Evolutionary conservation across 306 rosid genomes (phyloP).

Genomic region (Cicer pinnatifidum): DNA sequence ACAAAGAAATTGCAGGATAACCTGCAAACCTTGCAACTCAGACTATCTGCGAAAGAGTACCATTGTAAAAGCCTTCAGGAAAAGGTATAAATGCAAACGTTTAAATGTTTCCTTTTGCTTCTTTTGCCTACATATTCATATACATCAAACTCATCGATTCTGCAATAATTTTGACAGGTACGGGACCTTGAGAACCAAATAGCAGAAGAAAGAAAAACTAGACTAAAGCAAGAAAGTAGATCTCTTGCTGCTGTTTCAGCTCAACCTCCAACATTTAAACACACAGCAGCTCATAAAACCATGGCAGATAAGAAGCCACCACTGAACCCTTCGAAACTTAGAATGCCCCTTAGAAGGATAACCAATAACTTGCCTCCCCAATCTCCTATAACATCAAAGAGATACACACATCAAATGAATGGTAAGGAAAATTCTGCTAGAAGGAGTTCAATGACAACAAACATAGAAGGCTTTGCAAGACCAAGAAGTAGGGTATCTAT

Average conservation of each 20-base stretch:
- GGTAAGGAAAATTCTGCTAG: conserved; percentile 76
- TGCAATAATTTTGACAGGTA: conserved; percentile 53
- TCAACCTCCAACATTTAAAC: conserved; percentile 58
- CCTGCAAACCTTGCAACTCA: conserved; percentile 68
- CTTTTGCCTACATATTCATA: neutral
- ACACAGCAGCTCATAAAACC: conserved; percentile 46
- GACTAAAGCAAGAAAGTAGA: conserved; percentile 82
- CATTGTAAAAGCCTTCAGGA: conserved; percentile 84
- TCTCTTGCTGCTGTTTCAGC: conserved; percentile 62
- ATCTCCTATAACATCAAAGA: conserved; percentile 60
- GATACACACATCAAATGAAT: conserved; percentile 39
- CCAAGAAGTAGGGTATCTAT: conserved; percentile 75
- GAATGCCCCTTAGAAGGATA: conserved; percentile 76
- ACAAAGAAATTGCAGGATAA: conserved; percentile 79
- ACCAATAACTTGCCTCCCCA: conserved; percentile 63
- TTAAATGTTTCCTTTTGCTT: neutral
- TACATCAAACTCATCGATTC: neutral
- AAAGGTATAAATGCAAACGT: conserved; percentile 55
- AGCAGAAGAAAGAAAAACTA: conserved; percentile 81
- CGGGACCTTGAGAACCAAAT: conserved; percentile 92
- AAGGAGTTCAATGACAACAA: conserved; percentile 49
- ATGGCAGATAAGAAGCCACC: conserved; percentile 74
- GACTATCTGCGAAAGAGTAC: conserved; percentile 82
- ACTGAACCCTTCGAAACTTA: conserved; percentile 67
- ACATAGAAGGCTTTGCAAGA: conserved; percentile 41